A percentile compares a stretch with the other conserved stretches of the same genome.
Conservation (phyloP, 805 yeast genomes). For the Ogataea chonburiensis region DNA sequence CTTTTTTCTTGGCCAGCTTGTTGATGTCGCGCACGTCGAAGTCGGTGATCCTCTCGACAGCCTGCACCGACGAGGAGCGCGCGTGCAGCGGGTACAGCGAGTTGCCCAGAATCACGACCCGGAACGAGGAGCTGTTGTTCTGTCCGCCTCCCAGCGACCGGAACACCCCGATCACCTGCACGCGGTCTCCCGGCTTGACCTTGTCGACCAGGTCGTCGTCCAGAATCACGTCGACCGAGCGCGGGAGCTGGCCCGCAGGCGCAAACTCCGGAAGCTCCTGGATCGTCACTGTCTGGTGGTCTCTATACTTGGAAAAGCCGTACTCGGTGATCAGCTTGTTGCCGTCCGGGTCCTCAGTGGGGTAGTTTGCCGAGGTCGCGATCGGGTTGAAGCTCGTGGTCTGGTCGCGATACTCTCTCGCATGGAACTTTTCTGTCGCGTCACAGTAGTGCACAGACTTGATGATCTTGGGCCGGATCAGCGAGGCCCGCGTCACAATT, state of each 20-base stretch:
- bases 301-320: slow-evolving; percentile 88
- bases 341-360: slow-evolving; percentile 91
- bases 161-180: slow-evolving; percentile 91
- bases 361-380: slow-evolving; percentile 81
- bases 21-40: slow-evolving; percentile 84
- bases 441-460: slow-evolving; percentile 93
- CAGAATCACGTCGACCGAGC: slow-evolving; percentile 87
- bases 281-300: slow-evolving; percentile 88
- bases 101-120: slow-evolving; percentile 81
- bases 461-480: slow-evolving; percentile 88
- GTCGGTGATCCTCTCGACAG: slow-evolving; percentile 78
- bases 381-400: slow-evolving; percentile 87
- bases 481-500: slow-evolving; percentile 88
- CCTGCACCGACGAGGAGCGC: slow-evolving; percentile 60
- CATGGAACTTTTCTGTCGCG: slow-evolving; percentile 76
- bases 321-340: slow-evolving; percentile 86
- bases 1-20: slow-evolving; percentile 63
- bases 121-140: slow-evolving; percentile 62
- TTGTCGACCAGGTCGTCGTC: slow-evolving; percentile 93
- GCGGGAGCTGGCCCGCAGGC: slow-evolving; percentile 96
- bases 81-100: slow-evolving; percentile 88
- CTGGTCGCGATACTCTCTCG: slow-evolving; percentile 89
- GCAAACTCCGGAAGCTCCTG: slow-evolving; percentile 98
- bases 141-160: slow-evolving; percentile 83
- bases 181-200: slow-evolving; percentile 94